These are phyloP conservation scores for Rosa hybrid DNA, from an alignment of 331 rosid species.

Conservation along the genomic window DNA sequence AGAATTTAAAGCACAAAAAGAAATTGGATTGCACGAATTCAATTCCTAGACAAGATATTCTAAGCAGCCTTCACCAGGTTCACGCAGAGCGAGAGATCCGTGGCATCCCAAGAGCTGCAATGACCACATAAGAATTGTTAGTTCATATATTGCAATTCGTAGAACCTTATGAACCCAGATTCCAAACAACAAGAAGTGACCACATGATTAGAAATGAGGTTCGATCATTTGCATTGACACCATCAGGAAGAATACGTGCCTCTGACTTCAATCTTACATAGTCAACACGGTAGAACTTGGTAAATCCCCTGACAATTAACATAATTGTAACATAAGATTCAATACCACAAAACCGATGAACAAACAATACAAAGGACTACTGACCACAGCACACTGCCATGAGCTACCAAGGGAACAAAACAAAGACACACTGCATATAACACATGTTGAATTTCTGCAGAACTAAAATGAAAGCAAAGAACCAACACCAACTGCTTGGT, in stretches of 20 bases:
- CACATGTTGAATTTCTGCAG: not conserved
- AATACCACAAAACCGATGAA: not conserved
- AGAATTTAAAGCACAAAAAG: not conserved
- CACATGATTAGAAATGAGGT: no score
- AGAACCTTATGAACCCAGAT: no score
- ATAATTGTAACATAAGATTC: not conserved
- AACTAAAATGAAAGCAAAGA: not conserved
- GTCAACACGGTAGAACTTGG: no score
- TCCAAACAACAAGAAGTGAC: no score
- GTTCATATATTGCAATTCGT: no score
- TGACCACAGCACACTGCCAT: not conserved
- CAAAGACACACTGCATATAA: not conserved
- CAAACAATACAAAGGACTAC: not conserved
- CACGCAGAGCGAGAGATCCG: slow-evolving; percentile 65
- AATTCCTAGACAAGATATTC: slow-evolving; percentile 2
- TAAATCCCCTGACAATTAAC: not conserved
- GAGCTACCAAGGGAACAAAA: not conserved
- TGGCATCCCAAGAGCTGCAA: slow-evolving; percentile 79
- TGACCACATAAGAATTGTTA: not conserved
- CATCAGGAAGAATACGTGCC: not conserved
- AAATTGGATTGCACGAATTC: not conserved
- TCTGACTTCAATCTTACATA: no score
- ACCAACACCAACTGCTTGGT: not conserved
- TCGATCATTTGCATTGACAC: no score
- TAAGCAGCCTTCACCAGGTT: slow-evolving; percentile 63